Evolutionary conservation across 495 filamentous ascomycete species (phyloP), one percentile per base, ranked within the genome.

Genomic region (Penicillium ucsense): DNA sequence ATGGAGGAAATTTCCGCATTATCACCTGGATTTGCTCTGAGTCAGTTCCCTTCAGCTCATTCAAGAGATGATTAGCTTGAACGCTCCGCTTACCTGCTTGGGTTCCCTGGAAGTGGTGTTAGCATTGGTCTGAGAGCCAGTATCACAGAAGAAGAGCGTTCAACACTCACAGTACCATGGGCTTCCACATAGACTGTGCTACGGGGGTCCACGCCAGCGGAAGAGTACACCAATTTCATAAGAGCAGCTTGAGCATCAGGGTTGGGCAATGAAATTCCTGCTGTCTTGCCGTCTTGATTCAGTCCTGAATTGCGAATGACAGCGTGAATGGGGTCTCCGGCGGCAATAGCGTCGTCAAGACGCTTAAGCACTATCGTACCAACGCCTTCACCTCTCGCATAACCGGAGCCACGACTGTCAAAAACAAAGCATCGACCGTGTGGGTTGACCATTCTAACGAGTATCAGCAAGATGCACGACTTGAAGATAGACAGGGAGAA

Each of bases 361-460:
- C 12, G 32, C 38, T 64, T 71, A 6, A 71, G 27, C 12, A 59
- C 57, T 0, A 70, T 40, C 0, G 59, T 56, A 33, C n/a, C 52
- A 6, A 70, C 52, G 2, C 61, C 60, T 49, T 86, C 83, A 8
- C 71, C 83, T 10, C 80, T 70, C 0, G 64, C 78, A 54, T 80
- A 86, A 28, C 46, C 39, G 9, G 35, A 31, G 11, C 32, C 47
- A 8, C 38, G 31, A 9, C 31, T 35, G 10, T 35, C 35, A 32
- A 50, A 45, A 56, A 41, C 39, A 9, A 31, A 41, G 39, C 39
- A 41, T 41, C 39, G 39, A 31, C 39, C 39, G 9, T 41, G 39
- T 31, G 39, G 39, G 8, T 41, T 41, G 28, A 41, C 39, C 39
- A 41, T 41, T 5, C 39, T 41, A 31, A 30, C 39, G 30, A 41